A percentile compares a stretch with the other conserved stretches of the same genome.
These are phyloP conservation scores for Plasmodium inui DNA, from an alignment of 169 alveolate genomes.

Conservation along the genomic window DNA sequence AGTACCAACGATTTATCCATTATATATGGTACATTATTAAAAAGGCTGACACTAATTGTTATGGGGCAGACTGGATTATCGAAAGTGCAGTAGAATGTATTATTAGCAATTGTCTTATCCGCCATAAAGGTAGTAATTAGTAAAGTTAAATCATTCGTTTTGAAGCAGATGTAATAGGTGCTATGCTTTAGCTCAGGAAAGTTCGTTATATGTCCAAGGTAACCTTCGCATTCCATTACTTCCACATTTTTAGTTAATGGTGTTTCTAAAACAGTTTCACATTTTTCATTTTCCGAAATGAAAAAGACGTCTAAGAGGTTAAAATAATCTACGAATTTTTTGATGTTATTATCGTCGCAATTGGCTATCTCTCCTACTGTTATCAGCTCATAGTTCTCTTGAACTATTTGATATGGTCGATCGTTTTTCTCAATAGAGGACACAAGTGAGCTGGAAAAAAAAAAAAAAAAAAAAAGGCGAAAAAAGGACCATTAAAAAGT, in stretches of 20 bases:
- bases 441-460: slow-evolving; percentile 20
- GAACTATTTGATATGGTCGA: neutral
- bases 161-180: slow-evolving; percentile 44
- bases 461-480: neutral
- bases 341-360: slow-evolving; percentile 10
- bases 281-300: slow-evolving; percentile 41
- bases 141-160: slow-evolving; percentile 14
- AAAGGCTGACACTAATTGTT: neutral
- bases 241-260: slow-evolving; percentile 17
- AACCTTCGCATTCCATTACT: slow-evolving; percentile 18
- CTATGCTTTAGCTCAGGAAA: slow-evolving; percentile 17
- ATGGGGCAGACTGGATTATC: slow-evolving; percentile 26
- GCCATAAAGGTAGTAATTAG: slow-evolving; percentile 4
- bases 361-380: slow-evolving; percentile 13
- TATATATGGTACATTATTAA: slow-evolving; percentile 13
- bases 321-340: slow-evolving; percentile 25
- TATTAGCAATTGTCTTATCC: slow-evolving; percentile 19
- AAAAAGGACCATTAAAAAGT: neutral
- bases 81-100: slow-evolving; percentile 34
- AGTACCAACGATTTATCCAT: slow-evolving; percentile 32
- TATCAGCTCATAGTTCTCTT: slow-evolving; percentile 28
- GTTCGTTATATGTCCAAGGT: slow-evolving; percentile 18
- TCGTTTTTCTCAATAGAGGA: slow-evolving; percentile 9
- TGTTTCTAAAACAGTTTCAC: slow-evolving; percentile 25
- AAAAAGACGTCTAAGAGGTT: slow-evolving; percentile 9